Percentiles rank a stretch among this genome's conserved stretches.
phyloP scores from a whole-genome alignment of 2,329 filamentous ascomycete genomes.

The Lojkania enalia region DNA sequence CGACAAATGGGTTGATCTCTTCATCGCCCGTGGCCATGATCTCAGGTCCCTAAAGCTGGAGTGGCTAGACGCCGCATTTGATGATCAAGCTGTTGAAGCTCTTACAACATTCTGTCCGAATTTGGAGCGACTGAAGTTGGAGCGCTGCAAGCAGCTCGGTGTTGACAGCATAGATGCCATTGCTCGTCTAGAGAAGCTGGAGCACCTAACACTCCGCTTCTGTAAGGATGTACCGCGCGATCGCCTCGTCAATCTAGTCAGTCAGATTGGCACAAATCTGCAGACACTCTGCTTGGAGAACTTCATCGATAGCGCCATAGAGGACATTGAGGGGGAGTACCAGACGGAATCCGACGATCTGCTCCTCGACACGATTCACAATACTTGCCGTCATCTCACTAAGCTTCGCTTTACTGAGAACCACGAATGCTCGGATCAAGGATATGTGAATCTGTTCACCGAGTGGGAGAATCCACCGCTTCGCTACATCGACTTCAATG shows the following conservation, averaged over 20 bases:
- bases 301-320: constrained; percentile 64
- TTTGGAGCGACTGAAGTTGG: constrained; percentile 76
- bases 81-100: constrained; percentile 67
- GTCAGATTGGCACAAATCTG: constrained; percentile 66
- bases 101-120: constrained; percentile 68
- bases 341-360: constrained; percentile 43
- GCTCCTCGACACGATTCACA: constrained; percentile 71
- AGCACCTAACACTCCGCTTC: constrained; percentile 76
- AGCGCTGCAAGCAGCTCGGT: constrained; percentile 75
- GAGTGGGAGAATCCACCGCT: constrained; percentile 76
- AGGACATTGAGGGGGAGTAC: constrained; percentile 40
- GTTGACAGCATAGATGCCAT: constrained; percentile 68
- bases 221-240: constrained; percentile 60
- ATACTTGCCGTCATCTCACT: constrained; percentile 65
- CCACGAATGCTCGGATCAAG: constrained; percentile 72
- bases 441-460: constrained; percentile 72
- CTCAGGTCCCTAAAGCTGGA: constrained; percentile 76
- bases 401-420: constrained; percentile 86
- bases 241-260: constrained; percentile 64
- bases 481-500: constrained; percentile 71
- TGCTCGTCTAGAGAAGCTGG: constrained; percentile 62
- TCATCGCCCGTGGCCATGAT: constrained; percentile 65
- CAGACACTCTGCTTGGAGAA: constrained; percentile 75
- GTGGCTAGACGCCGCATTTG: constrained; percentile 81
- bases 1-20: constrained; percentile 71